These are phyloP conservation scores for Saprolegnia parasitica DNA, from an alignment of 352 stramenopile genomes.

Conservation along the genomic window DNA sequence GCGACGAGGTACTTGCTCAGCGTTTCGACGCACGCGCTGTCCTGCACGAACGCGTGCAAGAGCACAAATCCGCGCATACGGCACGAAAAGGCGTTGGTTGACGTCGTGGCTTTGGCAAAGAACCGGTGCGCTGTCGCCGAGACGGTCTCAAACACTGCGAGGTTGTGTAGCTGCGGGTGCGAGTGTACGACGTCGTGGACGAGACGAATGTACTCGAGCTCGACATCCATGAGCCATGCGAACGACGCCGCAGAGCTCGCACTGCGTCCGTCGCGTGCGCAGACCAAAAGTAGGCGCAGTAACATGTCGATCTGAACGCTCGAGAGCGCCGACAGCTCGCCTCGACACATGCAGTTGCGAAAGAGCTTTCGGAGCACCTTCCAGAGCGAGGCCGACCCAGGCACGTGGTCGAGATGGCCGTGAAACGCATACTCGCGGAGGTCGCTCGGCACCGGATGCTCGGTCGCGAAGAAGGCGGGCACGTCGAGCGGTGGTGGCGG, in stretches of 20 bases:
- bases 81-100: conserved; percentile 6
- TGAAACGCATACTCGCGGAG: conserved; percentile 12
- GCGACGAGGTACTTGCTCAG: conserved; percentile 2
- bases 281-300: conserved; percentile 9
- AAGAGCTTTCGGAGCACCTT: conserved; percentile 27
- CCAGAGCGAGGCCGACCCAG: conserved; percentile 23
- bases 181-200: conserved; percentile 25
- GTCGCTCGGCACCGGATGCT: conserved; percentile 16
- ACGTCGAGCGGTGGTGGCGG: not conserved
- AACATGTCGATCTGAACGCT: not conserved
- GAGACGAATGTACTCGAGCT: conserved; percentile 24
- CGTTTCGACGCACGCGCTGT: not conserved
- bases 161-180: conserved; percentile 3
- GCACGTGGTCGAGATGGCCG: conserved; percentile 2
- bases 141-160: not conserved
- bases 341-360: not conserved
- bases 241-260: not conserved
- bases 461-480: conserved; percentile 4
- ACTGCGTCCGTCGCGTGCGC: not conserved
- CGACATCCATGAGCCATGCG: conserved; percentile 16
- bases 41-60: conserved; percentile 14
- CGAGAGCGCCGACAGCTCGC: not conserved
- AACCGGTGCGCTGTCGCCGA: conserved; percentile 2
- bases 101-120: conserved; percentile 2
- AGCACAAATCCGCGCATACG: conserved; percentile 24